Evolutionary conservation across 768 basidiomycete species (phyloP), one percentile per base, ranked within the genome.

Genomic region (Pleurotus cornucopiae): DNA sequence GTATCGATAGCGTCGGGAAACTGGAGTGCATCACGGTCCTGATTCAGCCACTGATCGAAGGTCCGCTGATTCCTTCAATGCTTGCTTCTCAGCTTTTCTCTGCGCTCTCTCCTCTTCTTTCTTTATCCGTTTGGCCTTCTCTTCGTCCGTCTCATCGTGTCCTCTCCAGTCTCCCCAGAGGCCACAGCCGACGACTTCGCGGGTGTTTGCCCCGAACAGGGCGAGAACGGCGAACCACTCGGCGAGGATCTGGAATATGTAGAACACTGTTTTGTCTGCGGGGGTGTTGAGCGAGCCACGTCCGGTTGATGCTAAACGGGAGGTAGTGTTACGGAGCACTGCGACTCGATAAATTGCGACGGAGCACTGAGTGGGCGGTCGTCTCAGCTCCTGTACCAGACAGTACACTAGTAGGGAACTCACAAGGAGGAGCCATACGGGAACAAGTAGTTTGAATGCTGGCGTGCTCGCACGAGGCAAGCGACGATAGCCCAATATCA

Each of bases 231-330:
- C 64, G 20, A 75, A 38, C 74, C 75, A 78, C 57, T 78, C 77
- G 2, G 76, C 76, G 3, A 78, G 60, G n/a, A 73, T 65, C 52
- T 78, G 76, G 55, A 76, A 72, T 11, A 77, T 59, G 57, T 80
- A 80, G 60, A 79, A 78, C 0, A 62, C 57, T 1, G 69, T 69
- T 62, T 79, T 78, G 20, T 68, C 71, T 12, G 52, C 51, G 2
- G 63, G 49, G 12, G 66, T 69, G 59, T 76, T 74, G n/a, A 71
- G 63, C 0, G 71, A 65, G 26, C 63, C 71, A 13, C 71, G 67
- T 1, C 56, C 68, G 13, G 26, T 62, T 0, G 68, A 74, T 2
- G 56, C 57, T n/a, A 76, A 61, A 2, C 75, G 73, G 5, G 64
- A 66, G 2, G 69, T 71, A 40, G 44, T 63, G 52, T 70, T 57